Base-by-base conservation (phyloP, 371 early-diverging fungal genomes). In the Chytridium lagenaria region DNA sequence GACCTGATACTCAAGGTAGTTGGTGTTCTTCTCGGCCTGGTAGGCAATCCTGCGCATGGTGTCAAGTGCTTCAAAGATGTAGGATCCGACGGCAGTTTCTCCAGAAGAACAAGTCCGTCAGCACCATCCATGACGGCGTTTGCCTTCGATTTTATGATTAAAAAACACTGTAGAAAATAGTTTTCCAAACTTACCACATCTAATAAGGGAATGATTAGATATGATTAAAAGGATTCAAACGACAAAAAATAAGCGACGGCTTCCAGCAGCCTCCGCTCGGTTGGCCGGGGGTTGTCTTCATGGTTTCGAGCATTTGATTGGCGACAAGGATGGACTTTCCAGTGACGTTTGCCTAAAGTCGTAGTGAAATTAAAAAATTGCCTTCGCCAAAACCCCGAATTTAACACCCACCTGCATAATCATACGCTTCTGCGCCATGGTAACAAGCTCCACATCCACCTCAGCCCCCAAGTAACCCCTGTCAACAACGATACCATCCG, bases 401-500 rank as follows among this genome's bases (percentile, higher is more conserved):
- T n/a, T n/a, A n/a, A n/a, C n/a, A n/a, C n/a, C n/a, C n/a, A n/a
- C 86, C 78, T 68, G 57, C 36, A 77, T 69, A 37, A 85, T 75
- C 74, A 90, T 86, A 33, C 69, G 59, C 81, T 89, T 88, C 74
- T 90, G 89, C 0, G 80, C 79, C 50, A 81, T 77, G 33, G 88
- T 87, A 31, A 89, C 80, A 1, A 78, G 38, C 66, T 84, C 86
- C 1, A 88, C 77, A 30, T 84, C 87, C 33, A 88, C 77, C 77
- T 90, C 90, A 28, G 84, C 83, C 0, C 88, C 88, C 38, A 91
- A 83, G 82, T 91, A 85, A 0, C 91, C 91, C 39, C 91, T 76
- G 51, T 90, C 91, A 38, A 91, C 81, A 78, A 90, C 88, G 37
- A 90, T 83, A 31, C 90, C 90, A 74, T 91, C 90, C 33, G 90